phyloP scores from a whole-genome alignment of 768 basidiomycete genomes.

The Termitomyces bulborhizus region DNA sequence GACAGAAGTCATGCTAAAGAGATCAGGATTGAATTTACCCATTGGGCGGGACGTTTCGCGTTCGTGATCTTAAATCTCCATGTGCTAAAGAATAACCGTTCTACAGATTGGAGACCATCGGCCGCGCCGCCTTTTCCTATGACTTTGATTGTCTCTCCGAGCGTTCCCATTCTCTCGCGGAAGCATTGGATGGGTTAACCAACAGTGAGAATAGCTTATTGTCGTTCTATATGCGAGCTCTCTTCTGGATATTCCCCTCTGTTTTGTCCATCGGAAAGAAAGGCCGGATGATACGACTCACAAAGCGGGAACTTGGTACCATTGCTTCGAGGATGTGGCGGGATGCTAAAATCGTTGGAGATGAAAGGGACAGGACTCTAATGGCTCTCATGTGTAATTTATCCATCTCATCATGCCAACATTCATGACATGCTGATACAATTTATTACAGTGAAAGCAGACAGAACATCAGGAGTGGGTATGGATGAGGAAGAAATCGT shows the following conservation, averaged over 20 bases:
- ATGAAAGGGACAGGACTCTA: slow-evolving; percentile 38
- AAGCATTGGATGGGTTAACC: slow-evolving; percentile 53
- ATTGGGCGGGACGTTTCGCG: slow-evolving; percentile 60
- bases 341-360: slow-evolving; percentile 42
- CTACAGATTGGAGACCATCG: slow-evolving; percentile 50
- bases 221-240: slow-evolving; percentile 58
- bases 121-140: slow-evolving; percentile 56
- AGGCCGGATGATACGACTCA: slow-evolving; percentile 48
- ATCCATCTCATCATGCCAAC: not conserved
- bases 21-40: slow-evolving; percentile 46
- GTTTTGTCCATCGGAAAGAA: slow-evolving; percentile 52
- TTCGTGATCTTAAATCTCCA: slow-evolving; percentile 21
- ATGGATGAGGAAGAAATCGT: slow-evolving; percentile 47
- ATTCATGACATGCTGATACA: not conserved
- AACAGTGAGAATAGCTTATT: slow-evolving; percentile 51
- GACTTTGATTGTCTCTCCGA: slow-evolving; percentile 54
- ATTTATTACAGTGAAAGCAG: slow-evolving; percentile 31
- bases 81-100: slow-evolving; percentile 3
- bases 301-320: slow-evolving; percentile 47
- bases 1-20: slow-evolving; percentile 33
- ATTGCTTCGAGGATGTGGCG: slow-evolving; percentile 48
- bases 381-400: slow-evolving; percentile 52
- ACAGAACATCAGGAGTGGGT: slow-evolving; percentile 30
- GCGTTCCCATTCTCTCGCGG: slow-evolving; percentile 39
- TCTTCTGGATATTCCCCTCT: slow-evolving; percentile 56